Conservation (phyloP, 2,329 filamentous ascomycete genomes). For the Beauveria caledonica region DNA sequence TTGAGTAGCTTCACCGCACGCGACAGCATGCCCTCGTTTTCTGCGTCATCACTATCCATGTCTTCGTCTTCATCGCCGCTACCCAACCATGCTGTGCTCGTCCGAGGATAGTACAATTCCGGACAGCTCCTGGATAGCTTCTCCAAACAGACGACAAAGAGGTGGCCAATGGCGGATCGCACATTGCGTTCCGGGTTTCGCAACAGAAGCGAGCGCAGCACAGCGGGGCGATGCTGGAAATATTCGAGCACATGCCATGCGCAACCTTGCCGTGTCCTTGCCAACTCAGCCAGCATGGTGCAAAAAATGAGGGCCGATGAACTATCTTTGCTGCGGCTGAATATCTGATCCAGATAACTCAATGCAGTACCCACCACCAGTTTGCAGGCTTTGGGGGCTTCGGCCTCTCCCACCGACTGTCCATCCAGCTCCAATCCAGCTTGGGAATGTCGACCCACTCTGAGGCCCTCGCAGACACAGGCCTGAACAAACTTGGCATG, state of each 20-base stretch:
- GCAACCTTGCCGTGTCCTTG: constrained; percentile 44
- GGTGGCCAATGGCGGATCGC: constrained; percentile 41
- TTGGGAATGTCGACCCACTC: neutral
- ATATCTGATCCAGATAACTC: constrained; percentile 66
- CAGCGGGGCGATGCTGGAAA: constrained; percentile 44
- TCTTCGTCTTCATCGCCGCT: constrained; percentile 3
- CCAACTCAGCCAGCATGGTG: constrained; percentile 38
- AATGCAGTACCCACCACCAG: constrained; percentile 47
- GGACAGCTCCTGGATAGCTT: constrained; percentile 43
- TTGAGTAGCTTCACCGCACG: constrained; percentile 40
- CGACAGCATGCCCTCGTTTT: constrained; percentile 23
- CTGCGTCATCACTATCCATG: constrained; percentile 6
- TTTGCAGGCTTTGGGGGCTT: constrained; percentile 27
- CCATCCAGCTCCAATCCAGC: neutral
- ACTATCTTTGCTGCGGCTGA: constrained; percentile 61
- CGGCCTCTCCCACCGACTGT: neutral
- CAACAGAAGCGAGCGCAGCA: constrained; percentile 58
- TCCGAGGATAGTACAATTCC: constrained; percentile 32
- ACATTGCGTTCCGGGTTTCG: constrained; percentile 48
- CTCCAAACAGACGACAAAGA: constrained; percentile 45
- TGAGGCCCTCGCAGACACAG: constrained; percentile 36
- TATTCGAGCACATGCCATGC: constrained; percentile 54
- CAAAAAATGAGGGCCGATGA: constrained; percentile 53
- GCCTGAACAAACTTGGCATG: constrained; percentile 60
- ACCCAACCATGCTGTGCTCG: constrained; percentile 1